Evolutionary conservation across 441 rosid species (phyloP), one percentile per base, ranked within the genome.

Genomic region (Theobroma grandiflorum): DNA sequence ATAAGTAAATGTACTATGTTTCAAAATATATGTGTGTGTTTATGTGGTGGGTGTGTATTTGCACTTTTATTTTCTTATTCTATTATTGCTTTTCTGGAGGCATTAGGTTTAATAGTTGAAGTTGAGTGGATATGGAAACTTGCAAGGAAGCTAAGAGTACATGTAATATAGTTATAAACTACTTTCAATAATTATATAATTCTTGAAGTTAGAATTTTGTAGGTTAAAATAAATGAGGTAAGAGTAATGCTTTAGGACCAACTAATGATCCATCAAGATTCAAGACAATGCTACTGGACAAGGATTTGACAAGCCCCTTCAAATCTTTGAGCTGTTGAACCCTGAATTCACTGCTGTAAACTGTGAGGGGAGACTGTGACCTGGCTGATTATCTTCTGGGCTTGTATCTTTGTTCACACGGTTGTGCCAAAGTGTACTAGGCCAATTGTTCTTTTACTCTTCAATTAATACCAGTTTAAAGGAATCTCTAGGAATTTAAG

Each of bases 181-280:
- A 49, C 59, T 70, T 14, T 66, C 14, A 37, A 72, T 35, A 53
- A 72, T 33, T 16, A 12, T 33, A 49, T 55, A 38, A 42, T 73
- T 73, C 50, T 11, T 22, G 52, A 38, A 20, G 37, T 57, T 20
- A 73, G 20, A 40, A 38, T 12, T 65, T 64, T 38, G 45, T 9
- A 16, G 70, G 37, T 50, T 35, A 76, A 49, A 64, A 40, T 52
- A 42, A 16, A 38, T 33, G 11, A 33, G 4, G 4, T 9, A 35
- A 37, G 20, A 37, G 22, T 45, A 26, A 26, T n/a, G 74, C 20
- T 70, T 35, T 70, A 22, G 57, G 9, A 50, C 50, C 61, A 76
- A 76, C 42, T 75, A 75, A 49, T 45, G 42, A 43, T 49, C 70
- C 79, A 47, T 63, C 72, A 61, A 57, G 62, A n/a, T 18, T 9